These are phyloP conservation scores for Fusarium paranaense DNA, from an alignment of 2,329 filamentous ascomycete species.

Conservation along the genomic window DNA sequence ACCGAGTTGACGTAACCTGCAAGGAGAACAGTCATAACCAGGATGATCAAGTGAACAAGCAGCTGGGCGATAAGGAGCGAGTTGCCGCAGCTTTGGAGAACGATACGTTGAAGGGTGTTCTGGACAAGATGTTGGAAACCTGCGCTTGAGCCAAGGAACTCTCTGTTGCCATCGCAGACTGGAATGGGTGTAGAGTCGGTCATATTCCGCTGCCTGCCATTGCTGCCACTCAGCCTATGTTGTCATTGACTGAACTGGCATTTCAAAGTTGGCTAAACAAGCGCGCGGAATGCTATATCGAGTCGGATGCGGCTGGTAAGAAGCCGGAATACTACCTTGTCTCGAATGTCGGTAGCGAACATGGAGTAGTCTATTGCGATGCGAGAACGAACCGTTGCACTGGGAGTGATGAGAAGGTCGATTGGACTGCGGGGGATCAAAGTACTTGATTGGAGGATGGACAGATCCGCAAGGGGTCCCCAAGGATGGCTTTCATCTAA, in stretches of 20 bases:
- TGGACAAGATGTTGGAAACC: constrained; percentile 93
- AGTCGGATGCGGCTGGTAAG: constrained; percentile 9
- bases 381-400: constrained; percentile 24
- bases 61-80: constrained; percentile 94
- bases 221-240: neutral
- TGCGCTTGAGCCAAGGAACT: constrained; percentile 64
- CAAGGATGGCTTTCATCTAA: constrained; percentile 30
- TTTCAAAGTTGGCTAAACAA: neutral
- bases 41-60: constrained; percentile 96
- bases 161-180: neutral
- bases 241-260: neutral
- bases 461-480: constrained; percentile 19
- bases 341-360: constrained; percentile 27
- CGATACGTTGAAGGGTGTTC: constrained; percentile 85
- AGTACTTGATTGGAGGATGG: constrained; percentile 34
- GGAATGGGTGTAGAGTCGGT: neutral
- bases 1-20: constrained; percentile 90
- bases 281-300: constrained; percentile 8
- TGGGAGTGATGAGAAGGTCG: constrained; percentile 9
- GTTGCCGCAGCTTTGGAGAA: constrained; percentile 97
- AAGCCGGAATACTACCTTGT: constrained; percentile 23
- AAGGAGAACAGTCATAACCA: constrained; percentile 97
- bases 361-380: constrained; percentile 12
- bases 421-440: constrained; percentile 6
- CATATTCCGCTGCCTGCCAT: neutral